These are phyloP conservation scores for Clarireedia paspali DNA, from an alignment of 2,329 filamentous ascomycete species.

Conservation along the genomic window DNA sequence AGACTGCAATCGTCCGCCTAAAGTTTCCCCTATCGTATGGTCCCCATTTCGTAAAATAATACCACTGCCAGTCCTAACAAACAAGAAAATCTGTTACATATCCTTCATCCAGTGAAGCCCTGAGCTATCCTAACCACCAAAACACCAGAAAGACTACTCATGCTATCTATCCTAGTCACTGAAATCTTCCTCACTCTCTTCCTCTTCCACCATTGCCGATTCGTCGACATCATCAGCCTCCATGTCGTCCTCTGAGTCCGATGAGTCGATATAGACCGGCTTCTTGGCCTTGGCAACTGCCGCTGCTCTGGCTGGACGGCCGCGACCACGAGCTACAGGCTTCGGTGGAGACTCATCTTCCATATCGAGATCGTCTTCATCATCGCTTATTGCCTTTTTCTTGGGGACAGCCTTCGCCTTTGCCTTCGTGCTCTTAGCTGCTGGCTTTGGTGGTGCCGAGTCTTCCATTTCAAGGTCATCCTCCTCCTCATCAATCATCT, in stretches of 20 bases:
- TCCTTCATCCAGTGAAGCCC: no score
- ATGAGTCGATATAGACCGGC: conserved; percentile 13
- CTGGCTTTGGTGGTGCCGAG: conserved; percentile 31
- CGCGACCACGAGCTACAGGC: conserved; percentile 23
- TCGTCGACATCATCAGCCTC: conserved; percentile 30
- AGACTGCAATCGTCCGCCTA: no score
- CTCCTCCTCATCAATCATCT: conserved; percentile 21
- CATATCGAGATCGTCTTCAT: neutral
- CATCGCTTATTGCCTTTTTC: conserved; percentile 4
- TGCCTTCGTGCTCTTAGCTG: neutral
- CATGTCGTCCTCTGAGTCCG: conserved; percentile 25
- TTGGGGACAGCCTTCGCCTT: conserved; percentile 3
- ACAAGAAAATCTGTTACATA: no score
- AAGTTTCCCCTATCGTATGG: no score
- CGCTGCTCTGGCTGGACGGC: conserved; percentile 7
- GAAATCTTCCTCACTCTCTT: conserved; percentile 27
- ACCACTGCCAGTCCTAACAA: no score
- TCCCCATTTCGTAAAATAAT: no score
- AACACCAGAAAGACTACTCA: neutral
- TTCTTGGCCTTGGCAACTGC: conserved; percentile 5
- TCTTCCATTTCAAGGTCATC: conserved; percentile 15
- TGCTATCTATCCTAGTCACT: conserved; percentile 16
- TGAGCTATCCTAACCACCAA: neutral
- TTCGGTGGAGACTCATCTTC: conserved; percentile 19
- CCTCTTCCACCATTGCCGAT: conserved; percentile 25